phyloP scores from a whole-genome alignment of 106 monocot species.

The Cymbidium sinense region DNA sequence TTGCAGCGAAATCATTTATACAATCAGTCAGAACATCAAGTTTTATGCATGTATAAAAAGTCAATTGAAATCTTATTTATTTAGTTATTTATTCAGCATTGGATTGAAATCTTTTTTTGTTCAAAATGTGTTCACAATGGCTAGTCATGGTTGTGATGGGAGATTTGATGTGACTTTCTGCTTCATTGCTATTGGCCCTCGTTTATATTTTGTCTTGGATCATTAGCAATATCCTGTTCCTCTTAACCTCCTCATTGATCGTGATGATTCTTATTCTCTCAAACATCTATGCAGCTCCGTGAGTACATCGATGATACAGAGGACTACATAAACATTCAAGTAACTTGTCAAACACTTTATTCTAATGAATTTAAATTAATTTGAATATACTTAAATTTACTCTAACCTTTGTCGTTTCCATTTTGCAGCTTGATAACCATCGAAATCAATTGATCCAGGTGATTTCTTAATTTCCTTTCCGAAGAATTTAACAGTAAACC shows the following conservation, averaged over 20 bases:
- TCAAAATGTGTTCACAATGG: neutral
- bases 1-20: neutral
- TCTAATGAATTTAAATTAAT: neutral
- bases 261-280: neutral
- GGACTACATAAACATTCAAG: slow-evolving; percentile 98
- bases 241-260: neutral
- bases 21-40: neutral
- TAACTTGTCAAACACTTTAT: slow-evolving; percentile 11
- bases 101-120: neutral
- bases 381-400: neutral
- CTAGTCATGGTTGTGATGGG: neutral
- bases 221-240: neutral
- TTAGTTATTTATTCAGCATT: neutral
- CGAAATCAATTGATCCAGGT: slow-evolving; percentile 99
- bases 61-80: neutral
- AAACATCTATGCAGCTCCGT: slow-evolving; percentile 44
- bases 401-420: neutral
- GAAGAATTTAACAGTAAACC: neutral
- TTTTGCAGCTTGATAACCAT: slow-evolving; percentile 92
- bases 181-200: neutral
- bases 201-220: neutral
- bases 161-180: neutral
- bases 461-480: neutral
- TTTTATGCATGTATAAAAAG: neutral
- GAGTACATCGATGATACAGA: slow-evolving; percentile 98